A percentile compares a stretch with the other conserved stretches of the same genome.
These are phyloP conservation scores for Avena atlantica DNA, from an alignment of 176 grass and related monocot genomes.

Conservation along the genomic window DNA sequence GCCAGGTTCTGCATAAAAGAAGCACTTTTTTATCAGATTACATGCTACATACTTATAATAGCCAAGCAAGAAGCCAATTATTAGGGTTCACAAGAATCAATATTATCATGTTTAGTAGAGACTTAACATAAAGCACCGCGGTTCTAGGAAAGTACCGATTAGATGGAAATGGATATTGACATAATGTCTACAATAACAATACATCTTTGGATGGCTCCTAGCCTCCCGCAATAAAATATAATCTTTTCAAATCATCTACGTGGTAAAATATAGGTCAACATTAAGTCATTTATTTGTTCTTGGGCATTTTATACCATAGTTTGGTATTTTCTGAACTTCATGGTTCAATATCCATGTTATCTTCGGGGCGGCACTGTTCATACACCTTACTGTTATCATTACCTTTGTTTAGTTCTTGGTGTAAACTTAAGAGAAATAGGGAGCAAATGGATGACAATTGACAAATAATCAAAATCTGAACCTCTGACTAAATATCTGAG, in stretches of 20 bases:
- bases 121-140: background rate
- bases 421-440: no score
- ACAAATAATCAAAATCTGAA: no score
- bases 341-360: no score
- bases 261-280: no score
- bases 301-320: no score
- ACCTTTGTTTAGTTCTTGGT: no score
- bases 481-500: no score
- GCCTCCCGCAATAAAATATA: background rate
- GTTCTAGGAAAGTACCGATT: background rate
- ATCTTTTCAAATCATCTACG: background rate
- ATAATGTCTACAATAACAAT: slow-evolving; percentile 4
- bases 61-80: background rate
- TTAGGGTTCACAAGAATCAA: background rate
- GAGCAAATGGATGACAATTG: no score
- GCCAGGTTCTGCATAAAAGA: slow-evolving; percentile 68
- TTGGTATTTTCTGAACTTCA: no score
- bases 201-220: background rate
- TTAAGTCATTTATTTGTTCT: no score
- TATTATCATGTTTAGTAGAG: background rate
- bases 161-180: background rate
- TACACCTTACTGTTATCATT: no score
- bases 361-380: no score
- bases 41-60: background rate
- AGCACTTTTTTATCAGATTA: slow-evolving; percentile 29